These are phyloP conservation scores for Cucumis hystrix DNA, from an alignment of 306 rosid species.

Conservation along the genomic window DNA sequence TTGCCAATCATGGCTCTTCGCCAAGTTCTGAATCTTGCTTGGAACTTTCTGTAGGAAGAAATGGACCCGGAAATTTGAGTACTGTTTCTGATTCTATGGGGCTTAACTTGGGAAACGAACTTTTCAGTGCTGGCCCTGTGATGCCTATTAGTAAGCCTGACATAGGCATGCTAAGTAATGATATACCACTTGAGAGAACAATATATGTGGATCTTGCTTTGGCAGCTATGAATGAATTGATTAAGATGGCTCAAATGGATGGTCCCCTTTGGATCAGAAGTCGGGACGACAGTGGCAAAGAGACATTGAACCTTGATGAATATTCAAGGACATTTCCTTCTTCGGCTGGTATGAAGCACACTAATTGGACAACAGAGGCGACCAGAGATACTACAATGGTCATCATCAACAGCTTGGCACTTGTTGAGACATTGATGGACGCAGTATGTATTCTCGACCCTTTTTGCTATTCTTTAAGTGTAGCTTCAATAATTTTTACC, in stretches of 20 bases:
- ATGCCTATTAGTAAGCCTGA: conserved; percentile 22
- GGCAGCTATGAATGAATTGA: conserved; percentile 68
- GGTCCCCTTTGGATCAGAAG: conserved; percentile 57
- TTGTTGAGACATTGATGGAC: conserved; percentile 57
- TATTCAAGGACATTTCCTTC: conserved; percentile 36
- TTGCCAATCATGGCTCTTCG: conserved; percentile 22
- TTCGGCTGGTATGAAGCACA: conserved; percentile 26
- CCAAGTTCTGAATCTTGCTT: conserved; percentile 26
- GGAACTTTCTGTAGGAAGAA: conserved; percentile 61
- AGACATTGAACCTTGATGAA: conserved; percentile 51
- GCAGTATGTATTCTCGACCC: conserved; percentile 28
- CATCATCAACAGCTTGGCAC: conserved; percentile 34
- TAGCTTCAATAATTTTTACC: neutral
- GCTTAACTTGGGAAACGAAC: conserved; percentile 45
- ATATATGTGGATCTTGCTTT: conserved; percentile 40
- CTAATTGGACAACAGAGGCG: conserved; percentile 44
- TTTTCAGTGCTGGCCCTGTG: conserved; percentile 13
- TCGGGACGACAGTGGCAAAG: conserved; percentile 33
- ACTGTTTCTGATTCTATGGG: conserved; percentile 33
- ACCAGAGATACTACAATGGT: conserved; percentile 38
- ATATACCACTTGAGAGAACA: conserved; percentile 26
- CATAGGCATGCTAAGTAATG: conserved; percentile 30
- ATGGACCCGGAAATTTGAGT: conserved; percentile 33
- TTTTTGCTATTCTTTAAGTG: neutral
- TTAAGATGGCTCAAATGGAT: conserved; percentile 51